Percentiles rank a stretch among this genome's conserved stretches.
Conservation (phyloP, 75 land plant genomes). For the Cunninghamia lanceolata region DNA sequence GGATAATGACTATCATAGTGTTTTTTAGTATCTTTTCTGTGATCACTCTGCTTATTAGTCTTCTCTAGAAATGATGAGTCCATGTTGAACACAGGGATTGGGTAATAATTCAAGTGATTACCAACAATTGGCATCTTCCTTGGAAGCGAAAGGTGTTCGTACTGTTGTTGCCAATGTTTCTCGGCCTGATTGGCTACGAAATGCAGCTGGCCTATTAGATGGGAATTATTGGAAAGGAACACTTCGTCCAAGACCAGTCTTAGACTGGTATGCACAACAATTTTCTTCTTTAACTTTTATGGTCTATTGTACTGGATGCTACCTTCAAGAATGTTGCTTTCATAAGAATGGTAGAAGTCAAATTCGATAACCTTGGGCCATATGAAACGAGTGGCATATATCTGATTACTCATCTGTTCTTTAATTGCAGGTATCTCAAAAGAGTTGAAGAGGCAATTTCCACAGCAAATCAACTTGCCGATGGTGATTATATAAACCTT, state of each 20-base stretch:
- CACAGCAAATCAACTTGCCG: slow-evolving; percentile 58
- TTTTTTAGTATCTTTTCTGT: neutral
- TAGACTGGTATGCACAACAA: slow-evolving; percentile 64
- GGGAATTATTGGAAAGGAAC: slow-evolving; percentile 82
- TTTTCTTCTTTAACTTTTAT: slow-evolving; percentile 4
- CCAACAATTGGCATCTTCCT: slow-evolving; percentile 29
- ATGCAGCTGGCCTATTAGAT: slow-evolving; percentile 87
- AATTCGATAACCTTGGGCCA: neutral
- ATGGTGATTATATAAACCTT: slow-evolving; percentile 31
- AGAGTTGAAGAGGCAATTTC: slow-evolving; percentile 63
- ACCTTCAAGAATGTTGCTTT: neutral
- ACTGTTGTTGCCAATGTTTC: slow-evolving; percentile 68
- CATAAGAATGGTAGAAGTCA: neutral
- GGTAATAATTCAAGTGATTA: slow-evolving; percentile 92
- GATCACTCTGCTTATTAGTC: slow-evolving; percentile 1
- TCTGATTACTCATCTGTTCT: slow-evolving; percentile 9
- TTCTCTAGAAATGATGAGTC: slow-evolving; percentile 8
- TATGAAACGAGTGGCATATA: slow-evolving; percentile 4
- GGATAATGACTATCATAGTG: neutral
- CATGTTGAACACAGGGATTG: slow-evolving; percentile 57
- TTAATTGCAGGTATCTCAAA: slow-evolving; percentile 58
- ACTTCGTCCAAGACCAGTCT: slow-evolving; percentile 85
- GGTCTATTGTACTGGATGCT: neutral
- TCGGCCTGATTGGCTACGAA: slow-evolving; percentile 87
- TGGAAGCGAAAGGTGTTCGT: slow-evolving; percentile 50